Base-by-base conservation (phyloP, 2,329 filamentous ascomycete species). In the Aspergillus fischeri region DNA sequence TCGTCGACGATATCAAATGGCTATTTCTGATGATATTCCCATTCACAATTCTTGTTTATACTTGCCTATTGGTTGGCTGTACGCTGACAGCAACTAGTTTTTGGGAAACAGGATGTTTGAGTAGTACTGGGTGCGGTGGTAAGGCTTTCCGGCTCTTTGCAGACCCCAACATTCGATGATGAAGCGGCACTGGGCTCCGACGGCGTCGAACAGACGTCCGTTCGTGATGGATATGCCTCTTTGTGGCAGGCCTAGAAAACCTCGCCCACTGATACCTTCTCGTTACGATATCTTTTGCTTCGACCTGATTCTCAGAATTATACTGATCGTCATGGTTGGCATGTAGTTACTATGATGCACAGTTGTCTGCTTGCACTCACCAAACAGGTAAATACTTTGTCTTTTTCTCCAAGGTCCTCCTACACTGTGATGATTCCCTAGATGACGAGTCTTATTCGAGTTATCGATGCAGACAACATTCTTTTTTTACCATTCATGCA, bases 191-290 rank as follows among this genome's bases (percentile, higher is more conserved):
- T 96, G 92, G 92, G 92, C 92, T 93, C 92, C 88, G 91, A 95
- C 77, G 80, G 78, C 77, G 81, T 77, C 68, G 76, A 75, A 73
- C 73, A 75, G 74, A 77, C 71, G 73, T 76, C 72, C 75, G 76
- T 80, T 38, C 86, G 86, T 91, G 91, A 92, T 81, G 90, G 92
- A 86, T 85, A 89, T 85, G 91, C 91, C 90, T 57, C 72, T 84
- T 90, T 90, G 91, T 78, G 91, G 90, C 91, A 96, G 91, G 92
- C 92, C 91, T 96, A 95, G 91, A 95, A 96, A 96, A 96, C 92
- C 92, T 96, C 86, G 91, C 90, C 92, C 90, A 93, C 92, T 96
- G 92, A 96, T 79, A 71, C 61, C 56, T 52, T 29, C 48, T 54
- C 60, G 66, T 55, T 51, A 55, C 51, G 17, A 60, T 52, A 56